These are phyloP conservation scores for Hyphopichia pseudoburtonii DNA, from an alignment of 1,139 yeast species.

Conservation along the genomic window DNA sequence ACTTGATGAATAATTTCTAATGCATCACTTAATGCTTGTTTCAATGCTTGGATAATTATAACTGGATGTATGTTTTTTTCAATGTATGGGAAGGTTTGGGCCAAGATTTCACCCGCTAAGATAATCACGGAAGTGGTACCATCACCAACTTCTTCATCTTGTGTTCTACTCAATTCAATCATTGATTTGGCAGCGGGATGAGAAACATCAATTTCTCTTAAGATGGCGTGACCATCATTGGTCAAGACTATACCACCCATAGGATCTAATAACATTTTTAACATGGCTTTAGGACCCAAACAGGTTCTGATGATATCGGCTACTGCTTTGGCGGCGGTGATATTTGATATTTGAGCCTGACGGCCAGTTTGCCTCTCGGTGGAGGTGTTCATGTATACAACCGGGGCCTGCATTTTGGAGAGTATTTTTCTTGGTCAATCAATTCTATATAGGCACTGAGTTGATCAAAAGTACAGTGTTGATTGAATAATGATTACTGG, in stretches of 20 bases:
- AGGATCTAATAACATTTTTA: constrained; percentile 96
- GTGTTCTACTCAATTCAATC: constrained; percentile 96
- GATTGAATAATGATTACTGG: neutral
- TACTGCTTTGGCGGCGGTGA: constrained; percentile 98
- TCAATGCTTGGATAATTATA: constrained; percentile 89
- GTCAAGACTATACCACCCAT: constrained; percentile 98
- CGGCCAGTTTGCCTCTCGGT: constrained; percentile 96
- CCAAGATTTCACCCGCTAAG: constrained; percentile 93
- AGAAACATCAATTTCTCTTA: constrained; percentile 86
- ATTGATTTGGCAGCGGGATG: constrained; percentile 99
- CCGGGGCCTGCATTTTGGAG: constrained; percentile 48
- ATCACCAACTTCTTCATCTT: constrained; percentile 99
- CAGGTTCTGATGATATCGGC: constrained; percentile 97
- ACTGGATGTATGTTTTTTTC: constrained; percentile 98
- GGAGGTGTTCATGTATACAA: constrained; percentile 64
- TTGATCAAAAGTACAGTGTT: no score
- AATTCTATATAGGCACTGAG: no score
- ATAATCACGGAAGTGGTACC: constrained; percentile 97
- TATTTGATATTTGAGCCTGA: constrained; percentile 94
- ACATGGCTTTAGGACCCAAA: constrained; percentile 99
- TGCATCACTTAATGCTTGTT: constrained; percentile 89
- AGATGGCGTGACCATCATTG: constrained; percentile 95
- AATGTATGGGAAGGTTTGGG: constrained; percentile 90
- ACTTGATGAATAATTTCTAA: constrained; percentile 83
- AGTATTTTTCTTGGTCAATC: no score